Conservation (phyloP, 202 grass and related monocot species). For the Setaria italica region DNA sequence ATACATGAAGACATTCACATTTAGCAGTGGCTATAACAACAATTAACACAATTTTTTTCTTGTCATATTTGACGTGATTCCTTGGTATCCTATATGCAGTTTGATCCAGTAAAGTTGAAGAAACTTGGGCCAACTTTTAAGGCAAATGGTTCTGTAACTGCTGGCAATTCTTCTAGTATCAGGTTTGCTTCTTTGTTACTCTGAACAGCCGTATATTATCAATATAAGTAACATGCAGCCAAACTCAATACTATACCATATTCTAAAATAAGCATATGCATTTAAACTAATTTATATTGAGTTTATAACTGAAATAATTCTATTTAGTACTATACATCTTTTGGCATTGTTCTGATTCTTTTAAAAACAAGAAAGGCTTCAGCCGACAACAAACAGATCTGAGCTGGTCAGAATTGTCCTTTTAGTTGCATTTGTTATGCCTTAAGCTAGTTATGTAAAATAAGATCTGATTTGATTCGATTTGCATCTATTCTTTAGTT, state of each 20-base stretch:
- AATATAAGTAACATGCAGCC: not conserved
- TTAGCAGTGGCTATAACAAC: slow-evolving; percentile 5
- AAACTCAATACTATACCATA: slow-evolving; percentile 14
- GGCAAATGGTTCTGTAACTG: slow-evolving; percentile 79
- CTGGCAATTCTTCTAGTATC: slow-evolving; percentile 97
- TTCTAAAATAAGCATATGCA: slow-evolving; percentile 5
- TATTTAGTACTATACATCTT: not conserved
- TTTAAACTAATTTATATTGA: not conserved
- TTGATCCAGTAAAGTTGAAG: slow-evolving; percentile 82
- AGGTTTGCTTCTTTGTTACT: slow-evolving; percentile 52
- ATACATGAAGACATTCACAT: not conserved
- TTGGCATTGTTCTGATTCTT: not conserved
- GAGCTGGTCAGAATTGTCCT: not conserved
- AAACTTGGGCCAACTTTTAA: slow-evolving; percentile 91
- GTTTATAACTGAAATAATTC: not conserved
- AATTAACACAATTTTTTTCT: slow-evolving; percentile 7
- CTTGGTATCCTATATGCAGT: slow-evolving; percentile 50
- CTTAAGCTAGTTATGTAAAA: not conserved
- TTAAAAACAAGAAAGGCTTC: not conserved
- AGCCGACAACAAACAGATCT: not conserved
- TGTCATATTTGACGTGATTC: not conserved
- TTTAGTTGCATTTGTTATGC: not conserved
- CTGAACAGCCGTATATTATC: not conserved
- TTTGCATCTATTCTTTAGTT: slow-evolving; percentile 2
- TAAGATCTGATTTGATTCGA: not conserved